phyloP scores from a whole-genome alignment of 495 filamentous ascomycete genomes.

The Cercophora sp. region DNA sequence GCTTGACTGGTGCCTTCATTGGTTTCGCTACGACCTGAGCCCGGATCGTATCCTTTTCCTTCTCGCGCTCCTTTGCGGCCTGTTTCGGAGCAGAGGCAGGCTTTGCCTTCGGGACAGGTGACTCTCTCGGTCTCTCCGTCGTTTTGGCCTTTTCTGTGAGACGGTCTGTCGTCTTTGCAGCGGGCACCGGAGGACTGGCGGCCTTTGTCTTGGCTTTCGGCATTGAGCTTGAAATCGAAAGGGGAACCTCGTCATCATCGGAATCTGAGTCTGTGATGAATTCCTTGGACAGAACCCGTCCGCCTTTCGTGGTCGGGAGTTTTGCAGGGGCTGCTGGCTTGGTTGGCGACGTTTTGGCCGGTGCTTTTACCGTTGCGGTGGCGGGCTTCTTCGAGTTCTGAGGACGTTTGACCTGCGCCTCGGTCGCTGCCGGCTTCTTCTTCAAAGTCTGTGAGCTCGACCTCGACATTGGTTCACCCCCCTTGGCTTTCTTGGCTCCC shows the following conservation, averaged over 20 bases:
- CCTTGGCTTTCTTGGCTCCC: slow-evolving; percentile 33
- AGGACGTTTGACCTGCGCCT: slow-evolving; percentile 58
- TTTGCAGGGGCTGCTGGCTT: slow-evolving; percentile 32
- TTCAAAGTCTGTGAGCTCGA: slow-evolving; percentile 51
- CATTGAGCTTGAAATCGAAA: slow-evolving; percentile 36
- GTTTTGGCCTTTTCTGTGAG: slow-evolving; percentile 21
- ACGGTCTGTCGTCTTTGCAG: slow-evolving; percentile 35
- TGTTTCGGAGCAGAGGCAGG: slow-evolving; percentile 1
- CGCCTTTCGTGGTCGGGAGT: slow-evolving; percentile 18
- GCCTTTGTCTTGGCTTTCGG: slow-evolving; percentile 37
- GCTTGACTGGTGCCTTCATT: slow-evolving; percentile 27
- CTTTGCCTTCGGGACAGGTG: slow-evolving; percentile 17
- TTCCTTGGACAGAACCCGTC: slow-evolving; percentile 55
- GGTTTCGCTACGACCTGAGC: slow-evolving; percentile 30
- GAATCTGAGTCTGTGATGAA: slow-evolving; percentile 75
- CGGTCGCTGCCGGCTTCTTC: slow-evolving; percentile 59
- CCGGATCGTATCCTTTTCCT: slow-evolving; percentile 30
- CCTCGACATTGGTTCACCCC: slow-evolving; percentile 50
- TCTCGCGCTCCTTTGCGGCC: slow-evolving; percentile 14
- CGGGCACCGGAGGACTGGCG: slow-evolving; percentile 24
- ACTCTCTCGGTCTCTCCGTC: slow-evolving; percentile 30
- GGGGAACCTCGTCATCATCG: slow-evolving; percentile 49
- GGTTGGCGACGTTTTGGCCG: slow-evolving; percentile 9
- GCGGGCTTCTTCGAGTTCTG: slow-evolving; percentile 50
- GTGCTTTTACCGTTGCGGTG: slow-evolving; percentile 8